Base-by-base conservation (phyloP, 164 flowering plant genomes). In the Tinospora cordifolia region DNA sequence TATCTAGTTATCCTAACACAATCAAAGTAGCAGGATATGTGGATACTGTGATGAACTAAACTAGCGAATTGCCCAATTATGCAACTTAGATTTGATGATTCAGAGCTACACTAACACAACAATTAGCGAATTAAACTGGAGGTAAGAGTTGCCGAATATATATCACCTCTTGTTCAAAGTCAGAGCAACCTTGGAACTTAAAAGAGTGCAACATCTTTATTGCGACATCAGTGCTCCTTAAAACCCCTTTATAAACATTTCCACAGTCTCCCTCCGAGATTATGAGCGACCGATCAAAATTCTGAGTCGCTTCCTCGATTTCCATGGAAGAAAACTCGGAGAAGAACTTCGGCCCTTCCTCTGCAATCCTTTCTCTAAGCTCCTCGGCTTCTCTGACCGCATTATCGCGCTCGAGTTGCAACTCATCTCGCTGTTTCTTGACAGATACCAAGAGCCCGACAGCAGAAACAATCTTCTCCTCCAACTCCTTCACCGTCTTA, bases 391-490 rank as follows among this genome's bases (percentile, higher is more conserved):
- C 22, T 51, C 59, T 51, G 19, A 51, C 6, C 59, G 59, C 59
- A 51, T 51, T 51, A 17, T 51, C 59, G 21, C 24, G 59, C 21
- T 0, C 22, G 21, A 51, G 5, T n/a, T 2, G 21, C 59, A 51
- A 15, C 59, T 51, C 59, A 51, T 51, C 59, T n/a, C 59, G n/a
- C 21, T 51, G 59, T 51, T 51, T 51, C 59, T 8, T 51, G 22
- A 51, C 59, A 17, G 59, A 51, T 51, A 17, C 19, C 21, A 51
- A 51, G 19, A 51, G 59, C 59, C 19, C 59, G 6, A 51, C 59
- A 17, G 59, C 59, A 51, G 59, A 51, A 8, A 51, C 59, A 51
- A 51, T 51, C 59, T 51, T 51, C 59, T 51, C 59, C 59, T 51
- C 59, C 59, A 51, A 51, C 19, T 51, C 59, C 59, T 51, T 51